phyloP scores from a whole-genome alignment of 768 basidiomycete species.

The Leccinellum luteum region DNA sequence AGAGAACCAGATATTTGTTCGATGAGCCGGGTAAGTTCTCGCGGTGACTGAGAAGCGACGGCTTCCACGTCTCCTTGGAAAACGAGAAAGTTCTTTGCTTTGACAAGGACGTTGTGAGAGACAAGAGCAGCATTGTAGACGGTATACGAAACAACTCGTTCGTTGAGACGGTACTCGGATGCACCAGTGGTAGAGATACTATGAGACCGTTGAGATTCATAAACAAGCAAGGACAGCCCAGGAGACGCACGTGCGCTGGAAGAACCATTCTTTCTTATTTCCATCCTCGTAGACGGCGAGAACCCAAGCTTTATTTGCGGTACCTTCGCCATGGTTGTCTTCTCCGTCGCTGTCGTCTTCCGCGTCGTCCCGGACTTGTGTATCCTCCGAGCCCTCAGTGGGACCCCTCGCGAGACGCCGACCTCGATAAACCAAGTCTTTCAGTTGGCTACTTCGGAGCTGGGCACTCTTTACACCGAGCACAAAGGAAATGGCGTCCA shows the following conservation, averaged over 20 bases:
- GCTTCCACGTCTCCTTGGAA: constrained; percentile 99
- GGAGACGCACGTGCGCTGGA: constrained; percentile 82
- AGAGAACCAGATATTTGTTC: constrained; percentile 96
- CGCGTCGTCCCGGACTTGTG: constrained; percentile 44
- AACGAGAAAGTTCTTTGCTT: constrained; percentile 98
- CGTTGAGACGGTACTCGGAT: constrained; percentile 90
- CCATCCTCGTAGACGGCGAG: constrained; percentile 84
- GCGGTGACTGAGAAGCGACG: constrained; percentile 91
- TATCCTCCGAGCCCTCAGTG: constrained; percentile 42
- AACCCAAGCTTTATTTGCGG: constrained; percentile 94
- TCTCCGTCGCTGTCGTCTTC: constrained; percentile 47
- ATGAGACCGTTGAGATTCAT: constrained; percentile 1
- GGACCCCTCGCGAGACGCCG: constrained; percentile 56
- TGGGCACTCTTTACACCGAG: constrained; percentile 94
- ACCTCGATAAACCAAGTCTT: constrained; percentile 96
- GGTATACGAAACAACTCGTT: constrained; percentile 76
- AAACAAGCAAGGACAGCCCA: not conserved
- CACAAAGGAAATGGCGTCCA: constrained; percentile 99
- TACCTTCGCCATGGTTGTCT: constrained; percentile 66
- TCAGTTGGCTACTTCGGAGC: constrained; percentile 88
- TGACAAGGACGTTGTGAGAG: constrained; percentile 92
- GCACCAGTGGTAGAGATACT: constrained; percentile 87
- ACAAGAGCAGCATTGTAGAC: constrained; percentile 87
- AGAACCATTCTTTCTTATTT: constrained; percentile 79
- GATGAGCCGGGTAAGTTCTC: constrained; percentile 84